Percentiles rank a stretch among this genome's conserved stretches.
Conservation (phyloP, 2,329 filamentous ascomycete species). For the Xylariomycetidae sp. region DNA sequence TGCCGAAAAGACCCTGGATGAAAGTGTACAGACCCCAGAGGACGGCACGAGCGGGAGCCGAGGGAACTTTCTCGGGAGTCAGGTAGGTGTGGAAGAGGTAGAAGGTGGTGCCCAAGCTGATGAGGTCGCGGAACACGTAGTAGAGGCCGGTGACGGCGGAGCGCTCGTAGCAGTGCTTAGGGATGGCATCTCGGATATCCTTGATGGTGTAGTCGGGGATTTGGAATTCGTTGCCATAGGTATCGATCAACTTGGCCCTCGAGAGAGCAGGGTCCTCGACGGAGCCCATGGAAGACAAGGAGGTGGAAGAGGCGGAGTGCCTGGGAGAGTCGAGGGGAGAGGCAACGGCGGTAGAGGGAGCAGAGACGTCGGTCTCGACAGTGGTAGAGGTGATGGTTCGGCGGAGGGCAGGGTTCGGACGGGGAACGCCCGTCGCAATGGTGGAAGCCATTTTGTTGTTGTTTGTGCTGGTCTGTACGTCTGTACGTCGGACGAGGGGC, state of each 20-base stretch:
- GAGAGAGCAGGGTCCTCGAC: constrained; percentile 42
- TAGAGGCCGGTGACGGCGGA: constrained; percentile 68
- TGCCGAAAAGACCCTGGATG: constrained; percentile 87
- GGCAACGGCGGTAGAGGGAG: constrained; percentile 51
- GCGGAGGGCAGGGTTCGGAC: constrained; percentile 41
- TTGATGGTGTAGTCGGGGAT: constrained; percentile 96
- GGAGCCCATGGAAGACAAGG: constrained; percentile 82
- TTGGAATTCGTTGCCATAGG: constrained; percentile 91
- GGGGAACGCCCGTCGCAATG: constrained; percentile 36
- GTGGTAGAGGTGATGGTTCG: constrained; percentile 41
- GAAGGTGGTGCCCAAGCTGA: constrained; percentile 71
- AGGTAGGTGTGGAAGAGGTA: constrained; percentile 85
- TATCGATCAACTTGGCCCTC: constrained; percentile 72
- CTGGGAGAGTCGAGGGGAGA: constrained; percentile 58
- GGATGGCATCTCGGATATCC: constrained; percentile 93
- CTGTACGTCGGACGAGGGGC: too few relatives aligned
- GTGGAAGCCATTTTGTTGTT: constrained; percentile 45
- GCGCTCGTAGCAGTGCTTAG: constrained; percentile 93
- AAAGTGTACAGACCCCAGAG: constrained; percentile 67
- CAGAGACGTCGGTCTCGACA: constrained; percentile 39
- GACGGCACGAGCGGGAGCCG: constrained; percentile 57
- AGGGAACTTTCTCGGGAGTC: constrained; percentile 78
- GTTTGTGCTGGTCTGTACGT: too few relatives aligned
- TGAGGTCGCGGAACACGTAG: constrained; percentile 82
- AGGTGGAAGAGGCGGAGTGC: constrained; percentile 74